Base-by-base conservation (phyloP, 768 basidiomycete species). In the Boletus coccyginus region DNA sequence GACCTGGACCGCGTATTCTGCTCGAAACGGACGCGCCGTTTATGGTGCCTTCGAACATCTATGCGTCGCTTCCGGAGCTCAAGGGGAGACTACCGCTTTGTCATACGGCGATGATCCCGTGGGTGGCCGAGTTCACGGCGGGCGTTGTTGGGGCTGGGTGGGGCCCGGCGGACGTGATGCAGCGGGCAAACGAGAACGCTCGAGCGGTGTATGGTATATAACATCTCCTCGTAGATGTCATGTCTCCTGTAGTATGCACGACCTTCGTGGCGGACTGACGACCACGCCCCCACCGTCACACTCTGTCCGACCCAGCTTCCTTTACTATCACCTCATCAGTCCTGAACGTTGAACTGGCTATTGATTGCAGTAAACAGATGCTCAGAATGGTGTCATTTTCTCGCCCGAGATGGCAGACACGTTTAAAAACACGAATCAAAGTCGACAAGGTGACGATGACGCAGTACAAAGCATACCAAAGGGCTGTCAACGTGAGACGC, bases 11-110 rank as follows among this genome's bases (percentile, higher is more conserved):
- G 3, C 77, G 82, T 40, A 82, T 87, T 46, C 69, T 93, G 1
- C 77, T 94, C 3, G 92, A 94, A 70, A 92, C 92, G 0, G 92
- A 94, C 60, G 91, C 90, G 4, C 92, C 92, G 0, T 94, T 81
- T 73, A 94, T 94, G 92, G 79, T 88, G 0, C 92, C 92, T 0
- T 75, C 82, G 0, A 93, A 88, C 56, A 68, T 94, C 17, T 91
- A 90, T 64, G 67, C 72, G 3, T 75, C 84, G 0, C 70, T 90
- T 0, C 76, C 81, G 1, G 60, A 59, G 7, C 53, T 77, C 52
- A 84, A 83, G 60, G 84, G 85, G 3, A 81, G 79, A 59, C 69
- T 93, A 0, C 87, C 92, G 0, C 66, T 93, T 9, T 89, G 80
- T 52, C 90, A 92, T 63, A 83, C 83, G 0, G 89, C 83, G 0